A percentile compares a stretch with the other conserved stretches of the same genome.
Conservation (phyloP, 2,329 filamentous ascomycete species). For the Coniochaeta ligniaria region DNA sequence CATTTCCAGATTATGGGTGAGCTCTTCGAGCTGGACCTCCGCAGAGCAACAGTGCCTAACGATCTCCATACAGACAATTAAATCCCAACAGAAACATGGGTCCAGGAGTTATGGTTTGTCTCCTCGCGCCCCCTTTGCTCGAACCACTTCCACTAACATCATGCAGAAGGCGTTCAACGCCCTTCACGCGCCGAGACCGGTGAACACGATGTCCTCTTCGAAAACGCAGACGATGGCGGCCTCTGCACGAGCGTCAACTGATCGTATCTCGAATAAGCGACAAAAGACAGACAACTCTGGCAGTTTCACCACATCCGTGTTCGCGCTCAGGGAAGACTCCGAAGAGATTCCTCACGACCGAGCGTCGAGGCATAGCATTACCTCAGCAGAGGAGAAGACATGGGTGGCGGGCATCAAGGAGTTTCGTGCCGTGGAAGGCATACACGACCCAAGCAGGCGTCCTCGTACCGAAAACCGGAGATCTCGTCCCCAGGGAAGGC, state of each 20-base stretch:
- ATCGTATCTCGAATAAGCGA: background rate
- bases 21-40: background rate
- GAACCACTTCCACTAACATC: background rate
- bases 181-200: background rate
- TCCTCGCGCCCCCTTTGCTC: background rate
- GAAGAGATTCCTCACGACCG: background rate
- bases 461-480: background rate
- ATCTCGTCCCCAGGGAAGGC: background rate
- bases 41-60: background rate
- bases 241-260: background rate
- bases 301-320: background rate
- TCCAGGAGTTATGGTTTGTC: background rate
- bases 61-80: background rate
- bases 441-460: background rate
- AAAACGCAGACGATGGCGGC: background rate
- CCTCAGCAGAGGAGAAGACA: background rate
- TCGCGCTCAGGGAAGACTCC: background rate
- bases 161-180: background rate
- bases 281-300: background rate
- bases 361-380: background rate
- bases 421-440: background rate
- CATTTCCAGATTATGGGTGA: conserved; percentile 1
- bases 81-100: background rate
- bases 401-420: background rate
- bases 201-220: background rate